phyloP scores from a whole-genome alignment of 23 red algal species.

The Gracilariopsis chorda region DNA sequence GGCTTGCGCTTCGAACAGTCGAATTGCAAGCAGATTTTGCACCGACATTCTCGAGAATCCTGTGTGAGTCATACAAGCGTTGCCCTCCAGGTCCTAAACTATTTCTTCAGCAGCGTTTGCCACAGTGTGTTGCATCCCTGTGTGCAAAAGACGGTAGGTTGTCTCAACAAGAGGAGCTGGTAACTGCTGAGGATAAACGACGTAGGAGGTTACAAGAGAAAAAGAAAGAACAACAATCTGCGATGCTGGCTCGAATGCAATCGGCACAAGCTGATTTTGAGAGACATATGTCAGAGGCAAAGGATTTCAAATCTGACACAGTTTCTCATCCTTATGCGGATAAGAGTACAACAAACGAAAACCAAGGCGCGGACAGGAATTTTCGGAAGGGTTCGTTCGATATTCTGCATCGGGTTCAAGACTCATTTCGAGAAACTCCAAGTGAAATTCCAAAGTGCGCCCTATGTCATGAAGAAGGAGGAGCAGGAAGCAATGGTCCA shows the following conservation, averaged over 20 bases:
- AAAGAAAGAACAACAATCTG: conserved; percentile 39
- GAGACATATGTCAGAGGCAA: background rate
- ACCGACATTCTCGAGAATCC: background rate
- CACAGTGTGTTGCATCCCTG: background rate
- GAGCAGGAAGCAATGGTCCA: background rate
- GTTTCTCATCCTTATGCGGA: background rate
- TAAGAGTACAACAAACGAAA: background rate
- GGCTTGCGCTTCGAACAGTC: background rate
- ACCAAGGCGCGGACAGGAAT: background rate
- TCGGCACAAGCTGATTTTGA: conserved; percentile 23
- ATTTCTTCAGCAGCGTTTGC: background rate
- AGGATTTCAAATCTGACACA: background rate
- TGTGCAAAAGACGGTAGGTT: background rate
- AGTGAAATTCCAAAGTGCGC: conserved; percentile 34
- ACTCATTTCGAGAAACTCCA: background rate
- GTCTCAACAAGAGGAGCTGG: background rate
- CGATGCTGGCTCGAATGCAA: conserved; percentile 11
- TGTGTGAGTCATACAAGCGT: background rate
- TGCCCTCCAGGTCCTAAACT: background rate
- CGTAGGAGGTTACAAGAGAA: background rate
- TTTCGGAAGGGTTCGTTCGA: background rate
- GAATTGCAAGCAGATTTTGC: background rate
- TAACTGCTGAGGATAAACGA: background rate
- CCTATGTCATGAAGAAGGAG: conserved; percentile 58
- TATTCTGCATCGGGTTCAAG: background rate